Evolutionary conservation across 1,139 yeast genomes (phyloP), one percentile per base, ranked within the genome.

Genomic region (Arxiozyma slooffiae): DNA sequence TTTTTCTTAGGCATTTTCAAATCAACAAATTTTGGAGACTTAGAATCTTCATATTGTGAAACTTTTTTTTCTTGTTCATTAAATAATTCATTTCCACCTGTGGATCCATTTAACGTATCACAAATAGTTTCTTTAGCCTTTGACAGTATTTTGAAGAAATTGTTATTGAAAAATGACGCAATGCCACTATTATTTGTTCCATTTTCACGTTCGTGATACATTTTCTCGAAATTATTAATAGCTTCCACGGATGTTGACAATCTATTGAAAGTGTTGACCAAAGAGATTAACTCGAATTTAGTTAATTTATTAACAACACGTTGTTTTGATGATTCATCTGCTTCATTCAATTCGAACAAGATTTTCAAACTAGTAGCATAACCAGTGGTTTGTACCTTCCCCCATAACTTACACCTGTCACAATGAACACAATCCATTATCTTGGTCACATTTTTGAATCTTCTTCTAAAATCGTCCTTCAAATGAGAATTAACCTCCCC

Each of bases 341-440:
- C 60, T 43, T 68, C 63, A 47, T 72, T 72, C 53, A 85, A 77
- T 66, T 92, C 98, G 64, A 92, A 88, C 54, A 92, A 72, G 24
- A 90, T 77, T 69, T 92, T 92, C 63, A 94, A 76, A 1, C 97
- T 95, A 20, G 98, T 92, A 23, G 97, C 98, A 67, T 92, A 92
- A 24, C 98, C 98, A 21, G 94, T 88, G 1, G 96, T 88, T 71
- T 92, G 98, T 26, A 92, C 78, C 68, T 94, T 92, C 18, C 98
- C 98, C 98, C 98, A 92, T 71, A 94, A 74, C 63, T 97, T 79
- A 68, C 98, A 92, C 66, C 97, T 78, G 67, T 92, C 98, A 71
- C 98, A 92, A 39, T 96, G 97, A 46, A 92, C 97, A 73, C 98
- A 92, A 68, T 92, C 96, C 97, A 94, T 92, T 48, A 92, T 80